These are phyloP conservation scores for Ceratonia siliqua DNA, from an alignment of 306 rosid genomes.

Conservation along the genomic window DNA sequence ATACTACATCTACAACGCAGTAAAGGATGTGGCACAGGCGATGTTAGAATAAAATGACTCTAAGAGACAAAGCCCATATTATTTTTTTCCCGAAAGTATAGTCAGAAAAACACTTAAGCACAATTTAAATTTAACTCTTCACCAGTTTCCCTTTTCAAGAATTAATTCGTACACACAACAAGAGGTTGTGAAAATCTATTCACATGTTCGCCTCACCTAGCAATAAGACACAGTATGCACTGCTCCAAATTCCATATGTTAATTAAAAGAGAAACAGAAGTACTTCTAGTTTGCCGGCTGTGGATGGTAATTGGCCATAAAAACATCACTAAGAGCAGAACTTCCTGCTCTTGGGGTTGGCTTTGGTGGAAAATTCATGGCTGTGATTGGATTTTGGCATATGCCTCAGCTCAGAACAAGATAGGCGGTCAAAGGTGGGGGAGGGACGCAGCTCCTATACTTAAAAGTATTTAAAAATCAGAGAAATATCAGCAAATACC, in stretches of 20 bases:
- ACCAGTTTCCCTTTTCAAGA: background rate
- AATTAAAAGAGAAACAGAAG: background rate
- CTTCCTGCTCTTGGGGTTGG: background rate
- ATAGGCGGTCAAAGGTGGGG: background rate
- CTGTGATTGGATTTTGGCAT: background rate
- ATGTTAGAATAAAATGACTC: background rate
- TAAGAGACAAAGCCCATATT: background rate
- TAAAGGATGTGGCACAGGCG: background rate
- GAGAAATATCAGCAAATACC: conserved; percentile 51
- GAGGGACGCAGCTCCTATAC: background rate
- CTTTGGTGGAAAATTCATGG: background rate
- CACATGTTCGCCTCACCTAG: background rate
- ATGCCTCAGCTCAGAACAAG: background rate
- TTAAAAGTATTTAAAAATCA: background rate
- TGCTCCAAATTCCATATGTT: background rate
- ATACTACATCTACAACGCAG: background rate
- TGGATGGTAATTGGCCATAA: conserved; percentile 20
- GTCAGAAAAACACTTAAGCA: background rate
- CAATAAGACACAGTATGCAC: background rate
- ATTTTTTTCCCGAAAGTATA: background rate
- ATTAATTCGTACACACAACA: background rate
- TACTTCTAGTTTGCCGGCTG: conserved; percentile 7
- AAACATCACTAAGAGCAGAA: background rate
- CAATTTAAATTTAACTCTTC: conserved; percentile 10
- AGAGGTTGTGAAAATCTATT: background rate